Conservation (phyloP, 306 rosid species). For the Fragaria vesca region DNA sequence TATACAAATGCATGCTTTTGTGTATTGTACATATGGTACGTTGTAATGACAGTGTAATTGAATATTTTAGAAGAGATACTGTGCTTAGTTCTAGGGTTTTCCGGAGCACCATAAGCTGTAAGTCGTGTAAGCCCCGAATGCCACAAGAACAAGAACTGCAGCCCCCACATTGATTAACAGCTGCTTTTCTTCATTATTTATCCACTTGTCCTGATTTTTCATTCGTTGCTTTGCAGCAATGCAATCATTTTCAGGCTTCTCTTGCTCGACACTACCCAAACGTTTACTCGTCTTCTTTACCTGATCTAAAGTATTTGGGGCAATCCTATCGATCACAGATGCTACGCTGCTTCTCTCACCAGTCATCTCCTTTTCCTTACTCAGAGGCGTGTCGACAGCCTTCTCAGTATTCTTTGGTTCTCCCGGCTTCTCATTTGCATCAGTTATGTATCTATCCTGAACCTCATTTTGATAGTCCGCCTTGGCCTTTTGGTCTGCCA, state of each 20-base stretch:
- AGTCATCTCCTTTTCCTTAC: constrained; percentile 21
- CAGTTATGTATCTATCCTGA: not conserved
- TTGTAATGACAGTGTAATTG: not conserved
- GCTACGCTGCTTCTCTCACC: constrained; percentile 20
- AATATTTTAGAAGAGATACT: not conserved
- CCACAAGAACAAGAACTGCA: constrained; percentile 50
- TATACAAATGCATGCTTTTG: not conserved
- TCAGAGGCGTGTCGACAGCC: constrained; percentile 13
- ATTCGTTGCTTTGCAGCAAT: constrained; percentile 16
- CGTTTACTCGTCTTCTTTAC: constrained; percentile 19
- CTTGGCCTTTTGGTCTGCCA: constrained; percentile 8
- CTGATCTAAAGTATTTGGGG: constrained; percentile 13
- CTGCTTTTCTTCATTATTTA: constrained; percentile 40
- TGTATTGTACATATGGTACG: not conserved
- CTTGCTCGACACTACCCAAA: not conserved
- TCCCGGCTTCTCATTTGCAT: constrained; percentile 21
- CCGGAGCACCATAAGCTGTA: constrained; percentile 30
- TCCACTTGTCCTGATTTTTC: constrained; percentile 20
- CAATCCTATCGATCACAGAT: constrained; percentile 11
- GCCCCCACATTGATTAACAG: constrained; percentile 43
- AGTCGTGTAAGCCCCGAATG: constrained; percentile 45
- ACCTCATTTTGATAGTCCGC: not conserved
- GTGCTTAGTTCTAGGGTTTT: constrained; percentile 17
- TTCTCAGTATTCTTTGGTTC: constrained; percentile 23
- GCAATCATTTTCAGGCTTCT: constrained; percentile 15